A percentile compares a stretch with the other conserved stretches of the same genome.
Evolutionary conservation across 495 filamentous ascomycete genomes (phyloP).

Genomic region (Astrothelium macrocarpum): DNA sequence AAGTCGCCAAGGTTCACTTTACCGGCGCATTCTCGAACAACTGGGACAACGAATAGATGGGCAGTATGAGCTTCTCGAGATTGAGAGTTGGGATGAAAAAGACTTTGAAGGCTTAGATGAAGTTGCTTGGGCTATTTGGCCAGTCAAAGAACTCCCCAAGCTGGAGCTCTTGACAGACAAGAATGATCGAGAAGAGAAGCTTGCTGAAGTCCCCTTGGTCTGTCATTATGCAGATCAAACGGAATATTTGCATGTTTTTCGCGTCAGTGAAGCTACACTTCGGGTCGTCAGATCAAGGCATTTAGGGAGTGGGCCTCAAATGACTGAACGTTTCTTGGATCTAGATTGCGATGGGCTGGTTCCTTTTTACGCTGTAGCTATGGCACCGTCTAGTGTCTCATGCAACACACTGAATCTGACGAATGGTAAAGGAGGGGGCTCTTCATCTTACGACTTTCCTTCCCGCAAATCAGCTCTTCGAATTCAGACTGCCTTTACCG

Average conservation of each 20-base stretch:
- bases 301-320: background rate
- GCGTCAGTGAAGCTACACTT: conserved; percentile 5
- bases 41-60: conserved; percentile 7
- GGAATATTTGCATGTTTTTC: conserved; percentile 7
- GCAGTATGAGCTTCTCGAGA: conserved; percentile 27
- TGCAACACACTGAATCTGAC: conserved; percentile 1
- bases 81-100: background rate
- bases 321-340: conserved; percentile 5
- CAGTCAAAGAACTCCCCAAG: background rate
- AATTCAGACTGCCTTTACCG: conserved; percentile 7
- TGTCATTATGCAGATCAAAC: background rate
- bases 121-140: conserved; percentile 4
- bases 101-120: conserved; percentile 4
- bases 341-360: conserved; percentile 6
- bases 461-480: background rate
- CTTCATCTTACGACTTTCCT: conserved; percentile 1
- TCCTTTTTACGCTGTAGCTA: conserved; percentile 7
- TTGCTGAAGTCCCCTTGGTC: conserved; percentile 1
- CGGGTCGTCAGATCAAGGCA: conserved; percentile 1
- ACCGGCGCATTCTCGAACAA: conserved; percentile 2
- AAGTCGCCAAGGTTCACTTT: conserved; percentile 9
- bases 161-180: conserved; percentile 2
- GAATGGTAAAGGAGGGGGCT: conserved; percentile 10
- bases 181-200: conserved; percentile 11
- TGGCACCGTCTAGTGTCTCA: background rate